Evolutionary conservation across 208 protist species (phyloP), one percentile per base, ranked within the genome.

Genomic region (Leishmania tropica): DNA sequence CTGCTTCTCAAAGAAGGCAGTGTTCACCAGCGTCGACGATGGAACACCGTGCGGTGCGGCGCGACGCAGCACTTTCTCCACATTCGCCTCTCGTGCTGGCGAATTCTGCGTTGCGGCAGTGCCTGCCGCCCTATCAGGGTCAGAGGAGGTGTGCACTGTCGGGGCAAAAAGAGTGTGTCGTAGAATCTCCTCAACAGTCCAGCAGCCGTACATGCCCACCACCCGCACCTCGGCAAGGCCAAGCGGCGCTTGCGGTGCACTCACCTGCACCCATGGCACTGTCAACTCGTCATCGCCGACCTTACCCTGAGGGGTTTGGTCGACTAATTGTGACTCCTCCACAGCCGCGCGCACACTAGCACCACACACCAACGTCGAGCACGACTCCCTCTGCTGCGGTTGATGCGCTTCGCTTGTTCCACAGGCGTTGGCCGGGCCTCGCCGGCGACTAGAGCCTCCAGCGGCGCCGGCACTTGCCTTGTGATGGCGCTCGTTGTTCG

Each of bases 191-290:
- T 83, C 68, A n/a, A 89, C 51, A 1, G 89, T 89, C 85, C 85
- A 89, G 81, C 87, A 90, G 62, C 89, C 89, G 72, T 86, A 89
- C 53, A 90, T 86, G 60, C 89, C 89, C 47, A 88, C 84, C 6
- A 93, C 83, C n/a, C 83, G 81, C 74, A 89, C 28, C 83, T 89
- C 86, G 6, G 79, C 78, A 10, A 80, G 56, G 42, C 70, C 70
- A 1, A 78, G 70, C 35, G 78, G 76, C 24, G 76, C 62, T 70
- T 85, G 78, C 51, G 75, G 81, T n/a, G 67, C 53, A 51, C 81
- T 75, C 19, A 84, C 81, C 81, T 84, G 74, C 75, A 84, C 42
- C 81, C 81, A 84, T 2, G 70, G 80, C 56, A 82, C 83, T 68
- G 54, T 65, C 74, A 79, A 10, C 11, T 54, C 42, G 37, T 76